Conservation (phyloP, 2,329 filamentous ascomycete genomes). For the Corniculantispora saksenae region DNA sequence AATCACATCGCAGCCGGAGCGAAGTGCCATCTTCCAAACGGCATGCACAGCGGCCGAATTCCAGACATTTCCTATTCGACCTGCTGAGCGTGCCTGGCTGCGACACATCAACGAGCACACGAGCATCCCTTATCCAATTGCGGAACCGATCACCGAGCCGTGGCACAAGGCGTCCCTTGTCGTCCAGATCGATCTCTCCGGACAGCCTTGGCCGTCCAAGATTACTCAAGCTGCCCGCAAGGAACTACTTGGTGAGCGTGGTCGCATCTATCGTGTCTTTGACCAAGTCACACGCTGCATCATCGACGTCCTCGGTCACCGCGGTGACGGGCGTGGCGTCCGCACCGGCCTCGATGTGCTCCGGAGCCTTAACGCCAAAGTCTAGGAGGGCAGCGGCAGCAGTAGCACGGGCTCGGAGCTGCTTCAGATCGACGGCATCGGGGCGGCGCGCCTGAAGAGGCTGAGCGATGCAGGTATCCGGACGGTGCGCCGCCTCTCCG, state of each 20-base stretch:
- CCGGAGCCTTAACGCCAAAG: constrained; percentile 71
- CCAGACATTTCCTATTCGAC: constrained; percentile 37
- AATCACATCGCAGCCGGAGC: constrained; percentile 29
- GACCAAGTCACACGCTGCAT: constrained; percentile 39
- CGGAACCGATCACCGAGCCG: constrained; percentile 51
- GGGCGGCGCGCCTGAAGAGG: constrained; percentile 72
- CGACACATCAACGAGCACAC: constrained; percentile 40
- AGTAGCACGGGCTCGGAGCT: constrained; percentile 80
- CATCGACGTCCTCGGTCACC: constrained; percentile 39
- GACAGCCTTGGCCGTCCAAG: constrained; percentile 60
- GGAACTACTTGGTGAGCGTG: constrained; percentile 34
- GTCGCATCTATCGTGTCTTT: constrained; percentile 35
- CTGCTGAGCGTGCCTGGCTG: constrained; percentile 38
- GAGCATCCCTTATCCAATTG: constrained; percentile 40
- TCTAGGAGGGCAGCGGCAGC: constrained; percentile 81
- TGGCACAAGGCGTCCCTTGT: constrained; percentile 77
- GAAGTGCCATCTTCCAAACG: constrained; percentile 38
- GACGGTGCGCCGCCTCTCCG: constrained; percentile 69
- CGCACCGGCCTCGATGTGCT: constrained; percentile 74
- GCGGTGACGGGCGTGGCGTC: constrained; percentile 64
- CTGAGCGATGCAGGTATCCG: constrained; percentile 70
- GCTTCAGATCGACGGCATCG: constrained; percentile 79
- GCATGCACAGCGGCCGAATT: constrained; percentile 42
- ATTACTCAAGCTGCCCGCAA: constrained; percentile 34
- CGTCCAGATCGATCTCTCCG: constrained; percentile 69